Evolutionary conservation across 306 rosid species (phyloP).

Genomic region (Quercus variabilis): DNA sequence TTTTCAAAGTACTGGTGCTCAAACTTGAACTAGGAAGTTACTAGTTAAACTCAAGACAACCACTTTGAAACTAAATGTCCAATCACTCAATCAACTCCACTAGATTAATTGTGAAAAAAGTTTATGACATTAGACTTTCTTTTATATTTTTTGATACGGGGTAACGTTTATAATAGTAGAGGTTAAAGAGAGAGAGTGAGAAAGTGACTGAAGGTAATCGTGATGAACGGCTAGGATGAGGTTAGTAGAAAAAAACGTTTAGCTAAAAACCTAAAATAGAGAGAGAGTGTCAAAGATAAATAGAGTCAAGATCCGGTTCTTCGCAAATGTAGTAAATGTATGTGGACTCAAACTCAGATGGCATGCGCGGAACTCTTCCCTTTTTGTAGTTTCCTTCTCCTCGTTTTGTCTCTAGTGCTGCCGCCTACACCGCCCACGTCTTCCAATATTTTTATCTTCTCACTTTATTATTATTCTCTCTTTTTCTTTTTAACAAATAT

Average conservation of each 20-base stretch:
- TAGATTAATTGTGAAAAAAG: no score
- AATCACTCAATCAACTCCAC: accelerated
- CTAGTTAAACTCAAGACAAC: no score
- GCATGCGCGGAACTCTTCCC: conserved; percentile 6
- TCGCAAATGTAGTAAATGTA: conserved; percentile 16
- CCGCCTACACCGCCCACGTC: not conserved
- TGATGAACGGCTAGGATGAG: conserved; percentile 20
- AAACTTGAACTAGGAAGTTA: accelerated
- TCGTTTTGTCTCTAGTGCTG: conserved; percentile 12
- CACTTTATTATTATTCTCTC: no score
- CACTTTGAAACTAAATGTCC: accelerated
- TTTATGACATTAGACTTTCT: no score
- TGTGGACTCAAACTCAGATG: not conserved
- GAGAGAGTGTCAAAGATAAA: not conserved
- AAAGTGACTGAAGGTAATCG: conserved; percentile 2
- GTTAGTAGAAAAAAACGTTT: not conserved
- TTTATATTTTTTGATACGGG: no score
- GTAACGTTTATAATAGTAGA: not conserved
- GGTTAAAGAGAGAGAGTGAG: not conserved
- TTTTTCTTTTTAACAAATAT: not conserved
- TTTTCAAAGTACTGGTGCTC: no score
- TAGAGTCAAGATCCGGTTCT: conserved; percentile 26
- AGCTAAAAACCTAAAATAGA: not conserved
- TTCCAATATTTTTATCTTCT: not conserved
- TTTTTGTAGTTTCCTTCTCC: conserved; percentile 28